Base-by-base conservation (phyloP, 2,329 filamentous ascomycete species). In the Ophiostoma ips region DNA sequence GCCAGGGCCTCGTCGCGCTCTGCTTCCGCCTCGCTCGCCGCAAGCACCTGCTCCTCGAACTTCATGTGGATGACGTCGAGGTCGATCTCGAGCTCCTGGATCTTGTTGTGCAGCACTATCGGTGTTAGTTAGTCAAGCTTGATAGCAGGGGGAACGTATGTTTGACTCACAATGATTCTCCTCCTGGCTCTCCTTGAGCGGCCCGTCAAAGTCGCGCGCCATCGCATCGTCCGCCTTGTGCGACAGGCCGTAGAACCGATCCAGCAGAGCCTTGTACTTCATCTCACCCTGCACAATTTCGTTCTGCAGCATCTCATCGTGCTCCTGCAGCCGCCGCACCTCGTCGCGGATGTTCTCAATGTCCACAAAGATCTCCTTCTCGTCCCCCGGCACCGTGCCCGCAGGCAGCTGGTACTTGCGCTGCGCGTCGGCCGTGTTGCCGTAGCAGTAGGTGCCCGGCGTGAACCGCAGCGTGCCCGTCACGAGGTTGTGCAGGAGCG, bases 261-360 rank as follows among this genome's bases (percentile, higher is more conserved):
- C 50, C 3, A 54, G 48, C 28, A 57, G 49, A 2, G 40, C 28
- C 47, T 53, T 53, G 50, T 54, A 56, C 50, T 57, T 57, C 37
- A 35, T 28, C 51, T 57, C 55, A 52, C 55, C 53, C 43, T 55
- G 52, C 6, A 53, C 15, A 15, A 57, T 56, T 41, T 57, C 56
- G 37, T 53, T 51, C 35, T 57, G 56, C 18, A 58, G 56, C 56
- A 58, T 58, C 54, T 58, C 55, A 40, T 58, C 54, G 45, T 58
- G 55, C 44, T 58, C 56, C 49, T 57, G 55, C 41, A 58, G 53
- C 11, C 54, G 53, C 13, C 51, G 47, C 5, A 62, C 60, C 59
- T 67, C 49, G 38, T 66, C 48, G 55, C 62, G 48, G 59, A 63
- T 47, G 56, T 64, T 50, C 53, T 66, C 50, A 58, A 66, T 52